These are phyloP conservation scores for Ogataea pilisensis DNA, from an alignment of 805 yeast species.

Conservation along the genomic window DNA sequence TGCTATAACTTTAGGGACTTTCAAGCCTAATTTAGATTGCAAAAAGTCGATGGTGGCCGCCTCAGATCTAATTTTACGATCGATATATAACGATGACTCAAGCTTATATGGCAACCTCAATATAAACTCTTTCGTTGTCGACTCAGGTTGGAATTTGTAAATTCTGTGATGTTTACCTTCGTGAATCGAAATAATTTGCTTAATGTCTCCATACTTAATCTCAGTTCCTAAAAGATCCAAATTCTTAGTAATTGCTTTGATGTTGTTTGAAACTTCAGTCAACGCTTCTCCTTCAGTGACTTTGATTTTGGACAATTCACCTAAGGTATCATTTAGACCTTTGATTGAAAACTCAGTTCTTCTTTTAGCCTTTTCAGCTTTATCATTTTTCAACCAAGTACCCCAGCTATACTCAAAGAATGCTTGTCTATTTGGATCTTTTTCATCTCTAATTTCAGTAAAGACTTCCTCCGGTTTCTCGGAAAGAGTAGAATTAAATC, in stretches of 20 bases:
- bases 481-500: constrained; percentile 10
- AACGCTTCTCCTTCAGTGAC: constrained; percentile 27
- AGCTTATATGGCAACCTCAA: constrained; percentile 83
- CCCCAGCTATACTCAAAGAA: constrained; percentile 95
- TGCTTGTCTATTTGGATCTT: constrained; percentile 62
- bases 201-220: constrained; percentile 36
- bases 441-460: constrained; percentile 55
- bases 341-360: constrained; percentile 76
- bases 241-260: constrained; percentile 21
- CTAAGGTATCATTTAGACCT: constrained; percentile 59
- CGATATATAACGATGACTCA: constrained; percentile 60
- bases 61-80: constrained; percentile 75
- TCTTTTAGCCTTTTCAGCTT: constrained; percentile 67
- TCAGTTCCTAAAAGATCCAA: constrained; percentile 17
- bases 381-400: constrained; percentile 83
- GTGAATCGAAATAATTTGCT: constrained; percentile 76
- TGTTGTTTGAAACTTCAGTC: constrained; percentile 11
- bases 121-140: constrained; percentile 46
- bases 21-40: constrained; percentile 54
- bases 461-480: constrained; percentile 31
- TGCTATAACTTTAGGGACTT: constrained; percentile 70
- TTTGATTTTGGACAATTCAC: constrained; percentile 39
- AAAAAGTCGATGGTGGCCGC: constrained; percentile 92
- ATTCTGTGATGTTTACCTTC: constrained; percentile 94
- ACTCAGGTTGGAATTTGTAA: constrained; percentile 55